phyloP scores from a whole-genome alignment of 768 basidiomycete genomes.

The Hericium coralloides region DNA sequence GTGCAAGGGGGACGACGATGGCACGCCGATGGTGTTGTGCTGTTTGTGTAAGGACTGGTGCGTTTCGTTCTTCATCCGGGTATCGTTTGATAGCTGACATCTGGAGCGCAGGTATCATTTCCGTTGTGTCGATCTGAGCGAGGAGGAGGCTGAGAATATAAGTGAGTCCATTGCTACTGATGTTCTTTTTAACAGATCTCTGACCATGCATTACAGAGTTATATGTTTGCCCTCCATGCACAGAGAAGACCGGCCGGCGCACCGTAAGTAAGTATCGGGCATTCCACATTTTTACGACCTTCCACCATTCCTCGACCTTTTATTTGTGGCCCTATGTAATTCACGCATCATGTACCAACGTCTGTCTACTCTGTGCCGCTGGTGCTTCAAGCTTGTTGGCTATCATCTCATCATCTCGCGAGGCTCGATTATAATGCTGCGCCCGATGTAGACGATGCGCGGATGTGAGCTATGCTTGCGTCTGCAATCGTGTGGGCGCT shows the following conservation, averaged over 20 bases:
- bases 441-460: background rate
- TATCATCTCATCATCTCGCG: slow-evolving; percentile 5
- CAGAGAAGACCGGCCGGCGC: slow-evolving; percentile 47
- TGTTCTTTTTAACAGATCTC: slow-evolving; percentile 3
- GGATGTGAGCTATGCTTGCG: background rate
- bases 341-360: slow-evolving; percentile 12
- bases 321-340: slow-evolving; percentile 11
- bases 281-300: background rate
- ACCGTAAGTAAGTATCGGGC: slow-evolving; percentile 65
- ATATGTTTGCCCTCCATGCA: slow-evolving; percentile 47
- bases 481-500: too few species aligned
- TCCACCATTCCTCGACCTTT: slow-evolving; percentile 1
- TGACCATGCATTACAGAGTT: slow-evolving; percentile 32
- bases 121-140: slow-evolving; percentile 50
- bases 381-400: background rate
- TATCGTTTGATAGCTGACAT: background rate
- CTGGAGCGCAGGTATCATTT: slow-evolving; percentile 62
- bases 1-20: slow-evolving; percentile 62
- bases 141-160: slow-evolving; percentile 62
- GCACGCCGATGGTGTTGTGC: slow-evolving; percentile 71
- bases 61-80: slow-evolving; percentile 15
- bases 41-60: slow-evolving; percentile 62
- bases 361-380: background rate
- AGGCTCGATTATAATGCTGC: slow-evolving; percentile 5
- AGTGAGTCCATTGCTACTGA: slow-evolving; percentile 38